These are phyloP conservation scores for Irpex sp. DNA, from an alignment of 1,284 basidiomycete genomes.

Conservation along the genomic window DNA sequence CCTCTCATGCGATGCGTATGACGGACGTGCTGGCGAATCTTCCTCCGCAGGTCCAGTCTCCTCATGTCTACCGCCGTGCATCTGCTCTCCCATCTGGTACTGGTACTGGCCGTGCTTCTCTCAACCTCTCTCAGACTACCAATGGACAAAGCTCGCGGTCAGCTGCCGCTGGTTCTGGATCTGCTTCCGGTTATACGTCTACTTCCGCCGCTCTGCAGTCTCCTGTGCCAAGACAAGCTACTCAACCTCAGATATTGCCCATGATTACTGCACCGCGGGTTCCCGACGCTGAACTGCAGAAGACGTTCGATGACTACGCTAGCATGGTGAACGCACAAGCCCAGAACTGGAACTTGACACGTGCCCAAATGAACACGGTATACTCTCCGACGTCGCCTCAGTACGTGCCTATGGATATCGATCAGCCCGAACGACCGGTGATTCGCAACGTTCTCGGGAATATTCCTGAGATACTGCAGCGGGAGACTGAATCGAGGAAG, in stretches of 20 bases:
- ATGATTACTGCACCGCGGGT: constrained; percentile 36
- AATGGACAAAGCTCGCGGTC: neutral
- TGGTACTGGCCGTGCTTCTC: constrained; percentile 3
- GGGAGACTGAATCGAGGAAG: neutral
- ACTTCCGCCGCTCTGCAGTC: constrained; percentile 16
- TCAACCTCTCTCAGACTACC: neutral
- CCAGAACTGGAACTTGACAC: constrained; percentile 18
- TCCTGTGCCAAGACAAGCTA: constrained; percentile 18
- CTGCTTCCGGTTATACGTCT: neutral
- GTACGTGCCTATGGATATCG: neutral
- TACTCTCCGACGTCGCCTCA: neutral
- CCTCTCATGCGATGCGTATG: constrained; percentile 9
- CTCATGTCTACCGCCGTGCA: neutral
- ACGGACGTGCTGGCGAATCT: constrained; percentile 8
- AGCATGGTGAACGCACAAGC: constrained; percentile 39
- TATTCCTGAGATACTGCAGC: neutral
- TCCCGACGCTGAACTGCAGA: constrained; percentile 37
- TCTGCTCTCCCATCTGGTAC: neutral
- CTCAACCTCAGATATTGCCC: constrained; percentile 18
- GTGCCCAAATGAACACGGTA: constrained; percentile 1
- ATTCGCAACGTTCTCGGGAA: neutral
- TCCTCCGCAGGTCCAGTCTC: constrained; percentile 7
- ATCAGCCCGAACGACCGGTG: neutral
- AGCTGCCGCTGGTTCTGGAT: neutral
- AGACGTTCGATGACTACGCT: constrained; percentile 42